Percentiles rank a stretch among this genome's conserved stretches.
These are phyloP conservation scores for Plectosphaerella plurivora DNA, from an alignment of 2,329 filamentous ascomycete species.

Conservation along the genomic window DNA sequence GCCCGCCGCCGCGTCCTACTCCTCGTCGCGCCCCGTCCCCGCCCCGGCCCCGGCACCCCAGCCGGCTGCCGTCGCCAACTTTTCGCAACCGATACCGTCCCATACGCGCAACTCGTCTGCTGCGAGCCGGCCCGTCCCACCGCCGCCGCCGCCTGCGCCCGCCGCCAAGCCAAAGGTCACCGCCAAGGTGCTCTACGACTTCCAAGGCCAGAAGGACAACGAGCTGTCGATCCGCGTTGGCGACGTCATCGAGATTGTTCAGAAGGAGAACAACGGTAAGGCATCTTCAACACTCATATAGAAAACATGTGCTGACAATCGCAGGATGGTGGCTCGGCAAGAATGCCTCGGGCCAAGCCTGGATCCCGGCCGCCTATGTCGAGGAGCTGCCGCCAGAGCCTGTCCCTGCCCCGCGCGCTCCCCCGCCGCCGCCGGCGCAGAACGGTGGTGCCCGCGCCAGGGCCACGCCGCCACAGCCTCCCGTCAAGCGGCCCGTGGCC, in stretches of 20 bases:
- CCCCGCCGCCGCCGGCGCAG: constrained; percentile 57
- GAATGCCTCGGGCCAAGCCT: constrained; percentile 69
- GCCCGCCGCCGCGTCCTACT: constrained; percentile 17
- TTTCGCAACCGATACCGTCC: constrained; percentile 6
- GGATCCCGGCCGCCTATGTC: constrained; percentile 91
- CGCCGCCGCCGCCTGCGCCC: constrained; percentile 60
- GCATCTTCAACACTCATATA: not conserved
- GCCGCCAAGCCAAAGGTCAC: constrained; percentile 66
- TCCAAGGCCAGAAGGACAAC: constrained; percentile 76
- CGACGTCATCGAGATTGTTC: constrained; percentile 82
- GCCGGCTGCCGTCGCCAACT: constrained; percentile 12
- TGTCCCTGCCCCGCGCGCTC: constrained; percentile 57
- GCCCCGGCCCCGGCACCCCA: constrained; percentile 11
- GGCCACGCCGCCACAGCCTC: constrained; percentile 70
- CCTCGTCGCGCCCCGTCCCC: constrained; percentile 10
- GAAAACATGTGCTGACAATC: constrained; percentile 24
- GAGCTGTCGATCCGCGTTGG: constrained; percentile 78
- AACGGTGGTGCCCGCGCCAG: constrained; percentile 51
- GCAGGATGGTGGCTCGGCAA: constrained; percentile 95
- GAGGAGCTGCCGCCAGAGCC: constrained; percentile 71
- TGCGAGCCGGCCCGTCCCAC: constrained; percentile 30
- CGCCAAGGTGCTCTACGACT: constrained; percentile 91
- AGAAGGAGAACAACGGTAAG: constrained; percentile 93
- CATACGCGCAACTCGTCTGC: constrained; percentile 11
- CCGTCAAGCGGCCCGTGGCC: constrained; percentile 71